Conservation (phyloP, 2,329 filamentous ascomycete species). For the Aureobasidium pullulans region DNA sequence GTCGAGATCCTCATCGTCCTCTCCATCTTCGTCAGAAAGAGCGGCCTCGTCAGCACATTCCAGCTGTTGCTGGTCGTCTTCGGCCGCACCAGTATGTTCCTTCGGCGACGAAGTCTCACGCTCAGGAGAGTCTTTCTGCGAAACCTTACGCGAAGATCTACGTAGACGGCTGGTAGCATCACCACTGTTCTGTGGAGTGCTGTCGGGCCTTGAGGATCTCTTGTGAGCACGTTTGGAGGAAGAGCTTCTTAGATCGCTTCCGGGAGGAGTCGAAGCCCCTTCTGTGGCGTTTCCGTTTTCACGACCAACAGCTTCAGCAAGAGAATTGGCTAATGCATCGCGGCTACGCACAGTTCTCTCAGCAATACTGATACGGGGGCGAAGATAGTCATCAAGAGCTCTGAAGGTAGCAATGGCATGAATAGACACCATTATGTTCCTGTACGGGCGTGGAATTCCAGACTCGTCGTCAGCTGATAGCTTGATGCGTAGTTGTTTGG, state of each 20-base stretch:
- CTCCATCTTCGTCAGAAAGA: slow-evolving; percentile 53
- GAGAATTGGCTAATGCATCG: slow-evolving; percentile 57
- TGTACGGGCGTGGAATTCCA: slow-evolving; percentile 77
- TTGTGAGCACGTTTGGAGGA: neutral
- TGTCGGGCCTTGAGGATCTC: slow-evolving; percentile 2
- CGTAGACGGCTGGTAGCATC: slow-evolving; percentile 20
- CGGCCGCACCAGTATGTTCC: slow-evolving; percentile 49
- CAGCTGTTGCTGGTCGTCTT: slow-evolving; percentile 60
- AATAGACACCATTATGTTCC: slow-evolving; percentile 96
- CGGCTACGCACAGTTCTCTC: slow-evolving; percentile 58
- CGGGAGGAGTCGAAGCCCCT: slow-evolving; percentile 16
- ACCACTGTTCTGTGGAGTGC: slow-evolving; percentile 8
- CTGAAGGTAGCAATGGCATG: slow-evolving; percentile 98
- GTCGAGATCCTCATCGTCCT: slow-evolving; percentile 57
- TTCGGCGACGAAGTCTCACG: slow-evolving; percentile 34
- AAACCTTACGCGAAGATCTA: slow-evolving; percentile 27
- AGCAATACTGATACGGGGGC: slow-evolving; percentile 75
- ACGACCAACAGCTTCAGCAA: slow-evolving; percentile 48
- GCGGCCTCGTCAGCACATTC: slow-evolving; percentile 93
- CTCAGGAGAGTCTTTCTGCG: slow-evolving; percentile 18
- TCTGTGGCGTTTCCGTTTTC: slow-evolving; percentile 52
- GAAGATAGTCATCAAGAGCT: slow-evolving; percentile 87
- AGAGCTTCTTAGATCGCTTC: neutral
- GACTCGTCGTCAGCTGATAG: slow-evolving; percentile 84
- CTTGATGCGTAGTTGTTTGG: slow-evolving; percentile 86